Base-by-base conservation (phyloP, 2,329 filamentous ascomycete genomes). In the Aspergillus brunneoviolaceus region DNA sequence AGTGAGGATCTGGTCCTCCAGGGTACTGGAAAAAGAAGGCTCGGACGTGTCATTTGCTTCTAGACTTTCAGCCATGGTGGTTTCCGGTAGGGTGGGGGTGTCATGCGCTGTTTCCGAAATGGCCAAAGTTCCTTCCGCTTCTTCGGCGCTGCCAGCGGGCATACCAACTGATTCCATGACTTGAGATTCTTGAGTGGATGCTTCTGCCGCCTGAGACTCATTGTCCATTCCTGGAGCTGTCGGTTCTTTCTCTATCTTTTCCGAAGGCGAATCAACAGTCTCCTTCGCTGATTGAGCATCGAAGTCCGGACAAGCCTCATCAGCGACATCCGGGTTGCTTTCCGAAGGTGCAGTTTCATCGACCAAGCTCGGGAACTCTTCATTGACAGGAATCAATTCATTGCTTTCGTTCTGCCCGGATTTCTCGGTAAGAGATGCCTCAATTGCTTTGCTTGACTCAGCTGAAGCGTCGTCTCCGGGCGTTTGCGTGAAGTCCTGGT, bases 1-100 rank as follows among this genome's bases (percentile, higher is more conserved):
- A 31, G 29, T 54, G 7, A 45, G 53, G 51, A 45, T 21, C 51
- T 58, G 50, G 14, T 59, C 21, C 47, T 60, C 59, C 16, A 33
- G 23, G 9, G 47, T 53, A 10, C 45, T 31, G 12, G 49, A 21
- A 23, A 58, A n/a, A 49, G 47, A 35, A 1, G 50, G 60, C 23
- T 59, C 57, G 27, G 33, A 25, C 14, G 47, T 55, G 51, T 51
- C 51, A 14, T 50, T 47, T 12, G 57, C 55, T 11, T 21, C n/a
- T 16, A 31, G 14, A 21, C 25, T 50, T 6, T 52, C 49, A 16
- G 58, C 16, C 27, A 55, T 47, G 23, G 11, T 35, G 4, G n/a
- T 23, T n/a, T 49, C 39, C 31, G 16, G 39, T 19, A 45, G 16
- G 14, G 6, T 9, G 5, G 39, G 14, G 16, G 39, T n/a, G 12